Evolutionary conservation across 768 basidiomycete species (phyloP).

Genomic region (Clitopilus passeckerianus): DNA sequence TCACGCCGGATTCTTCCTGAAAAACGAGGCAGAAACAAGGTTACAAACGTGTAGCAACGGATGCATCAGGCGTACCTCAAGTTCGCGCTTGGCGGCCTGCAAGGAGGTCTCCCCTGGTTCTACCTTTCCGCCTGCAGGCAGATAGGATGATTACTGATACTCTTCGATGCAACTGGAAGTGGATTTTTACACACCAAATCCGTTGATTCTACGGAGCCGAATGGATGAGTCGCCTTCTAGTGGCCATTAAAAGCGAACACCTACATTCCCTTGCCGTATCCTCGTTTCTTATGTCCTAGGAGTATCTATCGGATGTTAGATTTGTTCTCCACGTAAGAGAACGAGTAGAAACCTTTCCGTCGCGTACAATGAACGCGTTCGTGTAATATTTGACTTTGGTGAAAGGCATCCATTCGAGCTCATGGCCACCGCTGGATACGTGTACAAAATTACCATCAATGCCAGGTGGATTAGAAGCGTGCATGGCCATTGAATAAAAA

Average conservation of each 20-base stretch:
- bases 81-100: slow-evolving; percentile 74
- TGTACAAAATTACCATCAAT: slow-evolving; percentile 24
- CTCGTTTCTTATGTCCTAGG: slow-evolving; percentile 76
- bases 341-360: slow-evolving; percentile 33
- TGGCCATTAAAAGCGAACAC: slow-evolving; percentile 11
- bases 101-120: slow-evolving; percentile 65
- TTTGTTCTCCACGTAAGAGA: neutral
- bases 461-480: slow-evolving; percentile 33
- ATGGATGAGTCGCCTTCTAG: neutral
- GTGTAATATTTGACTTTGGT: slow-evolving; percentile 49
- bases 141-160: neutral
- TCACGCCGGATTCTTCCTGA: slow-evolving; percentile 83
- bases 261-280: slow-evolving; percentile 63
- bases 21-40: neutral
- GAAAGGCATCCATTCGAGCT: slow-evolving; percentile 42
- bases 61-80: slow-evolving; percentile 35
- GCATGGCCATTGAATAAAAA: neutral
- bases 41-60: neutral
- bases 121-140: slow-evolving; percentile 61
- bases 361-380: slow-evolving; percentile 62
- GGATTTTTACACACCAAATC: slow-evolving; percentile 51
- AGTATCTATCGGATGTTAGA: slow-evolving; percentile 41
- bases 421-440: slow-evolving; percentile 32
- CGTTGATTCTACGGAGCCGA: slow-evolving; percentile 59
- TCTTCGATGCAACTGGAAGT: neutral